Base-by-base conservation (phyloP, 1,139 yeast species). In the Pichia sp. region DNA sequence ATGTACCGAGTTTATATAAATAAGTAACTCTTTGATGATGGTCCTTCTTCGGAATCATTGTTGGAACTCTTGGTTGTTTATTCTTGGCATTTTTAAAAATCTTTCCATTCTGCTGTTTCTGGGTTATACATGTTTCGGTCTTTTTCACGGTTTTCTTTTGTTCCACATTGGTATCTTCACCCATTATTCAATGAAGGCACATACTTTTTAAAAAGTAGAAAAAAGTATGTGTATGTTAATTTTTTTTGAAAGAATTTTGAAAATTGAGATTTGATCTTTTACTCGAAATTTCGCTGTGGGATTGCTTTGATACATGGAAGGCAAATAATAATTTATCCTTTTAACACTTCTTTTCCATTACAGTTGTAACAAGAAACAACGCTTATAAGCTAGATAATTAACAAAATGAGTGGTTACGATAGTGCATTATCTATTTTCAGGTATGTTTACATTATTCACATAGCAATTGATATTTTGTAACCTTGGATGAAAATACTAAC, bases 351-450 rank as follows among this genome's bases (percentile, higher is more conserved):
- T 18, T 18, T 18, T 18, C 18, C 18, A 18, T 18, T 18, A 18
- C 18, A 18, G 18, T 18, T 18, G 18, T 18, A 18, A 18, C 18
- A 18, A 18, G 18, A 18, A 18, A 18, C 18, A 18, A 18, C 18
- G 18, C 18, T 18, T 18, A 18, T 18, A 18, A 18, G 18, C 18
- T 18, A 18, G 18, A 18, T 18, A 18, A 18, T 18, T 18, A 18
- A 33, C 28, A 36, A n/a, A 50, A 87, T 92, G 98, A 87, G 97
- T 77, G 97, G 98, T 55, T 92, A 92, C 96, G 98, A 92, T 71
- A 83, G 98, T 78, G 98, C 98, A 53, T 79, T 92, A 64, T 90
- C 97, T 53, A 95, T 92, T 68, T 92, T 92, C 73, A 88, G 96
- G 86, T 85, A 80, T 63, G 90, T 80, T 7, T 28, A 5, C 2